Evolutionary conservation across 2,329 filamentous ascomycete species (phyloP).

Genomic region (Colletotrichum cuscutae): DNA sequence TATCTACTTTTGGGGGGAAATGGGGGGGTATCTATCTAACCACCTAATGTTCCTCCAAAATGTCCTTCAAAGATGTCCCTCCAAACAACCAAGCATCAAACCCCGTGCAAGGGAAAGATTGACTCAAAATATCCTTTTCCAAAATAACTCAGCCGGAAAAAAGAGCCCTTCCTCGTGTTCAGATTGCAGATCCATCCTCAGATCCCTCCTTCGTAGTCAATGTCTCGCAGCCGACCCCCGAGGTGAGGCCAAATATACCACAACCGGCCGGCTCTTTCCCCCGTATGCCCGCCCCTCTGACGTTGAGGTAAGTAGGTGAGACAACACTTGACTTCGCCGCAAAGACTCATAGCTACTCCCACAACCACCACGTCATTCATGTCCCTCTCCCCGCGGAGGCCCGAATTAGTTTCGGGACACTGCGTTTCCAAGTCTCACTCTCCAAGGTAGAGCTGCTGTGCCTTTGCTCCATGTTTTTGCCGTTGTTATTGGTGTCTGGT

Average conservation of each 20-base stretch:
- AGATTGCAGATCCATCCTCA: not conserved
- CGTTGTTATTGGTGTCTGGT: too few species aligned
- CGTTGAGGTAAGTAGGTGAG: not conserved
- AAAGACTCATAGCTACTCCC: not conserved
- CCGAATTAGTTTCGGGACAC: not conserved
- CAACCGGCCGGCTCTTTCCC: not conserved
- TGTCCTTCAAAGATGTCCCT: not conserved
- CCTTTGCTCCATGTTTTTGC: not conserved
- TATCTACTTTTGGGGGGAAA: not conserved
- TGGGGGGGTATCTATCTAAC: not conserved
- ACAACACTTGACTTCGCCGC: conserved; percentile 1
- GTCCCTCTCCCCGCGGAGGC: not conserved
- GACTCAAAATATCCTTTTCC: not conserved
- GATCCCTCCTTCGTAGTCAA: not conserved
- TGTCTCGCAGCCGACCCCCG: not conserved
- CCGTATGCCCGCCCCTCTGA: not conserved
- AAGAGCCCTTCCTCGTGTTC: not conserved
- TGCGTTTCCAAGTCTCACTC: not conserved
- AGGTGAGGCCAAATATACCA: not conserved
- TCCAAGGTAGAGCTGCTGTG: not conserved
- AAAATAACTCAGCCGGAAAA: not conserved
- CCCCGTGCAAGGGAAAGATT: not conserved
- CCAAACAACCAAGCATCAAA: not conserved
- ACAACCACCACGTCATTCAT: conserved; percentile 1
- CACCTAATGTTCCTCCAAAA: not conserved